These are phyloP conservation scores for Botrytis fragariae DNA, from an alignment of 2,329 filamentous ascomycete species.

Conservation along the genomic window DNA sequence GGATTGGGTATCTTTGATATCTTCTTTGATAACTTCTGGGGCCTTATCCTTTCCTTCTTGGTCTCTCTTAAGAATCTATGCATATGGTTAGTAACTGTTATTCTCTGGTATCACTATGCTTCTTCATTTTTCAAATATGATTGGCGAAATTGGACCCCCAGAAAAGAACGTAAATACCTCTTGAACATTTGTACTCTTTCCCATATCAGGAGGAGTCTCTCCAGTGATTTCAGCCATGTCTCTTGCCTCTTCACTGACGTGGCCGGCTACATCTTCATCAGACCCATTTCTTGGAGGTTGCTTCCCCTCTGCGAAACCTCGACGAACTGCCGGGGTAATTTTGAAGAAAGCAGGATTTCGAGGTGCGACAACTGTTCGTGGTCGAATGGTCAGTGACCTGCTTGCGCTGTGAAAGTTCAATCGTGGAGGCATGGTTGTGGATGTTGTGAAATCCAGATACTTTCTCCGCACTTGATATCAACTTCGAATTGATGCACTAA, in stretches of 20 bases:
- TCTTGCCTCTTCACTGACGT: conserved; percentile 65
- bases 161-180: conserved; percentile 49
- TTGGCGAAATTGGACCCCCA: not conserved
- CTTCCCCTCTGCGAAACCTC: conserved; percentile 37
- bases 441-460: conserved; percentile 6
- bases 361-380: conserved; percentile 40
- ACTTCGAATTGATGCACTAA: not conserved
- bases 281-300: conserved; percentile 41
- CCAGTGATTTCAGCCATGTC: conserved; percentile 58
- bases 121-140: not conserved
- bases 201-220: conserved; percentile 57
- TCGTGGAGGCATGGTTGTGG: conserved; percentile 52
- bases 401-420: conserved; percentile 49
- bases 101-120: conserved; percentile 27
- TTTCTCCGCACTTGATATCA: conserved; percentile 14
- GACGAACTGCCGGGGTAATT: conserved; percentile 25
- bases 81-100: conserved; percentile 22
- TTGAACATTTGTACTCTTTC: conserved; percentile 63
- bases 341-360: conserved; percentile 31
- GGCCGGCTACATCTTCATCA: conserved; percentile 52
- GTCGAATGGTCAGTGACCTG: conserved; percentile 44
- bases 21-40: conserved; percentile 64
- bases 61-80: conserved; percentile 61
- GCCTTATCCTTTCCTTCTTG: conserved; percentile 59
- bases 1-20: conserved; percentile 41